Percentiles rank a stretch among this genome's conserved stretches.
Conservation (phyloP, 75 land plant genomes). For the Pinus taeda region DNA sequence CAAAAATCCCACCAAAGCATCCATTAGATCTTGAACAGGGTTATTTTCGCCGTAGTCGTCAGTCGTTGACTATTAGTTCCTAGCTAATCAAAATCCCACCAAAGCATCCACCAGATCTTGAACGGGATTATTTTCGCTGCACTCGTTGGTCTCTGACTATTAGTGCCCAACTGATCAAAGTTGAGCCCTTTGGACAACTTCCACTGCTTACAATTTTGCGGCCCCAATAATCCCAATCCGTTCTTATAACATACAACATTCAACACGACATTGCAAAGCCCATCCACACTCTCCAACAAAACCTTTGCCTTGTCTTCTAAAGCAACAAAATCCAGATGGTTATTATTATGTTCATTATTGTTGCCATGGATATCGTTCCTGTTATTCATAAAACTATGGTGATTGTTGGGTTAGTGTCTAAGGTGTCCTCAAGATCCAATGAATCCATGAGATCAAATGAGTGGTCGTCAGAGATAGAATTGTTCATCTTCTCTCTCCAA, state of each 20-base stretch:
- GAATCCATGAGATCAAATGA: slow-evolving; percentile 9
- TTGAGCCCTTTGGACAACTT: background rate
- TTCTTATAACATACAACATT: background rate
- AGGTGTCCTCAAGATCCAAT: slow-evolving; percentile 7
- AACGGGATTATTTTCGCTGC: too few relatives aligned
- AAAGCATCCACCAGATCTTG: too few relatives aligned
- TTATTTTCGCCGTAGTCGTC: background rate
- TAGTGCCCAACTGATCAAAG: background rate
- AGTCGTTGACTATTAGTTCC: background rate
- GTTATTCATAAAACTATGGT: background rate
- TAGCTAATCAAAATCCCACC: too few relatives aligned
- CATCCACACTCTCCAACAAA: slow-evolving; percentile 5
- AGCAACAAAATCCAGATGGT: background rate
- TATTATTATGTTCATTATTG: background rate
- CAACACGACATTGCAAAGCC: slow-evolving; percentile 10
- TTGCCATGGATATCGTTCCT: too few relatives aligned
- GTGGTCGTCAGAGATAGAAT: background rate
- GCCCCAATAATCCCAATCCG: background rate
- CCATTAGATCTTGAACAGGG: slow-evolving; percentile 14
- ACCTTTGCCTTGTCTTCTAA: slow-evolving; percentile 4
- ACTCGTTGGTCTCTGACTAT: too few relatives aligned
- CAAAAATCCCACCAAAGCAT: slow-evolving; percentile 13
- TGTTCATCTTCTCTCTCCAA: too few relatives aligned
- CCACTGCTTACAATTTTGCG: background rate
- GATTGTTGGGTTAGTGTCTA: background rate